Conservation (phyloP, 257 asterid genomes). For the Eucommia ulmoides region DNA sequence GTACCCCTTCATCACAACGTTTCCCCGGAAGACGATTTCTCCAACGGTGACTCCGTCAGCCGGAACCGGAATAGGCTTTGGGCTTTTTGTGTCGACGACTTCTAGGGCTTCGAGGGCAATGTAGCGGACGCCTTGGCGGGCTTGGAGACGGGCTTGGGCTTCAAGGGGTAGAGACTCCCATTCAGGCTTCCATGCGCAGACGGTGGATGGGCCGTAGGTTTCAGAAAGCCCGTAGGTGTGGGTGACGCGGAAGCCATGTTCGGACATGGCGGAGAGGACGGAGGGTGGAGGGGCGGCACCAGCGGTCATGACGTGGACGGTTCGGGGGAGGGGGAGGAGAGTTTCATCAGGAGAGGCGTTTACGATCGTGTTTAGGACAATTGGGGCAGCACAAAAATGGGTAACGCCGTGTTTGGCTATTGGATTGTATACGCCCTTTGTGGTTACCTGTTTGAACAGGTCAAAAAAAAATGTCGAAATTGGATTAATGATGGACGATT, state of each 20-base stretch:
- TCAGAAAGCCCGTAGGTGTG: background rate
- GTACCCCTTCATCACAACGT: slow-evolving; percentile 47
- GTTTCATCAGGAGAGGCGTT: slow-evolving; percentile 8
- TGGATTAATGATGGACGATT: too few species aligned
- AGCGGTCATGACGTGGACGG: background rate
- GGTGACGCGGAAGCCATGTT: background rate
- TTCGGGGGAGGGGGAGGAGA: background rate
- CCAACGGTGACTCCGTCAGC: slow-evolving; percentile 33
- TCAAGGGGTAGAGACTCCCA: background rate
- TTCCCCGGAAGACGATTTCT: slow-evolving; percentile 44
- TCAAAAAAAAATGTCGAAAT: too few species aligned
- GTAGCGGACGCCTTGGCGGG: background rate
- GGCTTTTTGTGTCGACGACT: background rate
- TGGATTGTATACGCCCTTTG: background rate
- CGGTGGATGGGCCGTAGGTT: background rate
- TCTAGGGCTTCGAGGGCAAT: background rate
- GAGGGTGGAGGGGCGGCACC: background rate
- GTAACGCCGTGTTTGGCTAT: slow-evolving; percentile 29
- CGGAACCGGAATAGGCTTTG: slow-evolving; percentile 18
- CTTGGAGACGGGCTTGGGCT: background rate
- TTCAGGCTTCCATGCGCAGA: background rate
- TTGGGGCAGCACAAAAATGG: slow-evolving; percentile 51
- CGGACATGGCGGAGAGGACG: background rate
- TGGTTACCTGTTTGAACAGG: background rate
- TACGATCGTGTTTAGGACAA: slow-evolving; percentile 37